These are phyloP conservation scores for Aspergillus texensis DNA, from an alignment of 2,329 filamentous ascomycete species.

Conservation along the genomic window DNA sequence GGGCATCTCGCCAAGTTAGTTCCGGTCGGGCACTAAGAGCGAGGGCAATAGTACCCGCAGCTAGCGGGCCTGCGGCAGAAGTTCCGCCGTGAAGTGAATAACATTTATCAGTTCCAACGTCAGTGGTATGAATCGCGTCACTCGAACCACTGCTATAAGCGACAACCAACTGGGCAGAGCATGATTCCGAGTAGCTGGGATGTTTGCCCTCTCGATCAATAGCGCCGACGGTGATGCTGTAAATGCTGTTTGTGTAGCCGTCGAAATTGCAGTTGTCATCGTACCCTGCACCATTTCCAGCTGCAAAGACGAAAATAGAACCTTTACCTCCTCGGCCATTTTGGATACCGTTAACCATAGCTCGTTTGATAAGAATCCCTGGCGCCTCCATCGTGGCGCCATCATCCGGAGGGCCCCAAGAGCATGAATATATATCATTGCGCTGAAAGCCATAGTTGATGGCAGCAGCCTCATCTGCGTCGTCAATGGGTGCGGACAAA, in stretches of 20 bases:
- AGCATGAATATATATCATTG: slow-evolving; percentile 98
- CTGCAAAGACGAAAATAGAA: slow-evolving; percentile 94
- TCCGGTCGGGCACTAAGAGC: slow-evolving; percentile 84
- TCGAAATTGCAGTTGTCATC: slow-evolving; percentile 99
- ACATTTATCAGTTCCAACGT: slow-evolving; percentile 82
- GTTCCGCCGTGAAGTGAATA: slow-evolving; percentile 86
- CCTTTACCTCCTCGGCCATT: slow-evolving; percentile 81
- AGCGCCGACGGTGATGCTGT: slow-evolving; percentile 94
- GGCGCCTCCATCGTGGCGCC: slow-evolving; percentile 92
- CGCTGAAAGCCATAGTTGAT: slow-evolving; percentile 90
- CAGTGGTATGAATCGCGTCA: slow-evolving; percentile 93
- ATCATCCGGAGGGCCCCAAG: slow-evolving; percentile 95
- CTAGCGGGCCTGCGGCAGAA: slow-evolving; percentile 90
- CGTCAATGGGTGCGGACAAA: slow-evolving; percentile 83
- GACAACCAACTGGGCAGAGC: slow-evolving; percentile 92
- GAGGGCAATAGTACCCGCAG: slow-evolving; percentile 87
- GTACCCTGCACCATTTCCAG: slow-evolving; percentile 83
- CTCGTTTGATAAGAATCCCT: slow-evolving; percentile 80
- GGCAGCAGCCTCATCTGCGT: slow-evolving; percentile 87
- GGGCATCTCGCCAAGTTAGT: slow-evolving; percentile 89
- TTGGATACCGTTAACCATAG: slow-evolving; percentile 91
- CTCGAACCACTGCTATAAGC: slow-evolving; percentile 91
- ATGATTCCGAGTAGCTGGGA: slow-evolving; percentile 94
- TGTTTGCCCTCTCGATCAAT: slow-evolving; percentile 86
- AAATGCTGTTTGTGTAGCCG: slow-evolving; percentile 98